Conservation (phyloP, 208 protist genomes). For the Wallacemonas rigidus region DNA sequence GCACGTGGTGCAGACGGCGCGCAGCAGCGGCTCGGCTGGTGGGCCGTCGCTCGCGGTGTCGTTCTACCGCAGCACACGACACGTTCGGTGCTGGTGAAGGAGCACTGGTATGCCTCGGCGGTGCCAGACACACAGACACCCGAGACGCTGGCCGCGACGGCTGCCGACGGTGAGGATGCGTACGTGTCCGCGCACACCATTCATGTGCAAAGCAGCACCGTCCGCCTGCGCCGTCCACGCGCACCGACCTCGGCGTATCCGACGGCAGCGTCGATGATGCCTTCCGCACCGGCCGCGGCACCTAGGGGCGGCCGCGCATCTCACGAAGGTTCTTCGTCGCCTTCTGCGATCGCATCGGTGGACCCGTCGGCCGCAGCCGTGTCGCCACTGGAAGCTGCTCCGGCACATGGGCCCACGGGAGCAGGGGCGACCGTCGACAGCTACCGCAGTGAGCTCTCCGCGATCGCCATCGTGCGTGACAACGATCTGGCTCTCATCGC, state of each 20-base stretch:
- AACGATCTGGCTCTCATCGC: constrained; percentile 26
- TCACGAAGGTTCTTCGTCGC: not conserved
- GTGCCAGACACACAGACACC: not conserved
- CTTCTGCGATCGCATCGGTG: not conserved
- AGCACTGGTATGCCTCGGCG: constrained; percentile 11
- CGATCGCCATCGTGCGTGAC: constrained; percentile 15
- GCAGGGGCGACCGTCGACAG: constrained; percentile 4
- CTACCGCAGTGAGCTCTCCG: constrained; percentile 24
- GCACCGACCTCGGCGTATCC: constrained; percentile 10
- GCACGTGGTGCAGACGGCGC: not conserved
- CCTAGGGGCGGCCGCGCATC: not conserved
- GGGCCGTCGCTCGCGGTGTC: constrained; percentile 28
- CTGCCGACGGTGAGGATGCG: constrained; percentile 6
- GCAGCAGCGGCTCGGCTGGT: constrained; percentile 27
- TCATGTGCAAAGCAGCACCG: constrained; percentile 32
- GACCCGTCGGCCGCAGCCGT: not conserved
- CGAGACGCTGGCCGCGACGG: constrained; percentile 4
- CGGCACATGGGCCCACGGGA: too few relatives aligned
- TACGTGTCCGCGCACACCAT: constrained; percentile 17
- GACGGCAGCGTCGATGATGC: not conserved
- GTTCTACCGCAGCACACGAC: constrained; percentile 27
- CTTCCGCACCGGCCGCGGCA: not conserved
- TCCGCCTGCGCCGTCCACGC: constrained; percentile 23
- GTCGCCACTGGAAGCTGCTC: too few relatives aligned
- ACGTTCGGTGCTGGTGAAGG: not conserved